A percentile compares a stretch with the other conserved stretches of the same genome.
phyloP scores from a whole-genome alignment of 2,329 filamentous ascomycete species.

The Colletotrichum agaves region DNA sequence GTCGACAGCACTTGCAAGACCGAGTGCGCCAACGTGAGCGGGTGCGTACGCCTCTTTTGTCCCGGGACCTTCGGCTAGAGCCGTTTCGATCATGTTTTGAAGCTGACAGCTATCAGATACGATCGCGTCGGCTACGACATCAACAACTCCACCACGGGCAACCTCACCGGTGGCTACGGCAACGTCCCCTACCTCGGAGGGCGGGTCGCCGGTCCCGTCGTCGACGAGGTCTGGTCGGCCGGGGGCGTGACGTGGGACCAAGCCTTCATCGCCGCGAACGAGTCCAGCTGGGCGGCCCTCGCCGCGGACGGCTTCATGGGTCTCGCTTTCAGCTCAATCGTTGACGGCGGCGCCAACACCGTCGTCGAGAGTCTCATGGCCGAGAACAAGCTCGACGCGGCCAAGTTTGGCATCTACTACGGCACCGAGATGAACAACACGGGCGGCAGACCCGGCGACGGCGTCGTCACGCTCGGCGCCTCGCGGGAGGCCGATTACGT shows the following conservation, averaged over 20 bases:
- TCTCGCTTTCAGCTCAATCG: slow-evolving; percentile 47
- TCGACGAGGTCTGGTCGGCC: slow-evolving; percentile 43
- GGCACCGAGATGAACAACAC: slow-evolving; percentile 38
- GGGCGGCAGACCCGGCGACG: slow-evolving; percentile 30
- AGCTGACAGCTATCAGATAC: slow-evolving; percentile 37
- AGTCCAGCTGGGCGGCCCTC: slow-evolving; percentile 43
- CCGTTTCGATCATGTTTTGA: too few relatives aligned
- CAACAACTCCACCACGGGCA: slow-evolving; percentile 42
- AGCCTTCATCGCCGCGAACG: slow-evolving; percentile 45
- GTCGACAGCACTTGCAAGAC: slow-evolving; percentile 42
- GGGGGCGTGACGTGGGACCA: slow-evolving; percentile 42
- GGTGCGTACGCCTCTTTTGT: slow-evolving; percentile 36
- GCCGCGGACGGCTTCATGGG: slow-evolving; percentile 50
- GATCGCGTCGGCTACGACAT: slow-evolving; percentile 44
- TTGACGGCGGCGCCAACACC: slow-evolving; percentile 44
- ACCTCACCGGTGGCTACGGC: slow-evolving; percentile 31
- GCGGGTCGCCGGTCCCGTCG: slow-evolving; percentile 39
- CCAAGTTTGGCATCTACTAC: slow-evolving; percentile 48
- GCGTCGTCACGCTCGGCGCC: slow-evolving; percentile 47
- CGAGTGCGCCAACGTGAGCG: slow-evolving; percentile 42
- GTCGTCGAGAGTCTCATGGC: slow-evolving; percentile 48
- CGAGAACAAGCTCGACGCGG: slow-evolving; percentile 43
- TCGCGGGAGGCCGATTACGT: slow-evolving; percentile 46
- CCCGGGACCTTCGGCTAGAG: too few relatives aligned
- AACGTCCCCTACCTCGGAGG: slow-evolving; percentile 48